These are phyloP conservation scores for Chlamydomonas incerta DNA, from an alignment of 139 green algal genomes.

Conservation along the genomic window DNA sequence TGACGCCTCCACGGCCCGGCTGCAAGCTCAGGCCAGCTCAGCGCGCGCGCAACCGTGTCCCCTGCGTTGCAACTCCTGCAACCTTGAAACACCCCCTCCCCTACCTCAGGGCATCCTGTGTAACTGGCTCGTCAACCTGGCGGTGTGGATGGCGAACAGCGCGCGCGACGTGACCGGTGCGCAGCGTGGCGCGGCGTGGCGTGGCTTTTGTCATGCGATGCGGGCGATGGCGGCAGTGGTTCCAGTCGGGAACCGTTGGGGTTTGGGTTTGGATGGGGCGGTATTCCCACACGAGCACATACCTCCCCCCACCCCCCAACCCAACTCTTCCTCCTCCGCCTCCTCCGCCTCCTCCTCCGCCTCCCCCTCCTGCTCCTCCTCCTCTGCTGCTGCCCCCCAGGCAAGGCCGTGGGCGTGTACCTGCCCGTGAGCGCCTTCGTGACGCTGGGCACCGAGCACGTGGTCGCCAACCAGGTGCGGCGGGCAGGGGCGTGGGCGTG, in stretches of 20 bases:
- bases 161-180: conserved; percentile 43
- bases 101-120: conserved; percentile 66
- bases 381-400: conserved; percentile 33
- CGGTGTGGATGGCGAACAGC: conserved; percentile 77
- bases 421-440: conserved; percentile 85
- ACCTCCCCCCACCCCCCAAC: no score
- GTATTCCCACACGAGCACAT: no score
- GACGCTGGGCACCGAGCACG: conserved; percentile 81
- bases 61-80: no score
- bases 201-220: no score
- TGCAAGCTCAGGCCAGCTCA: no score
- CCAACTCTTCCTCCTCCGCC: no score
- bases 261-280: background rate
- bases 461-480: conserved; percentile 72
- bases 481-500: background rate
- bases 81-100: no score
- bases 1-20: no score
- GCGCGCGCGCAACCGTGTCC: no score
- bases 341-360: background rate
- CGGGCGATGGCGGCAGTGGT: no score
- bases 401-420: conserved; percentile 81
- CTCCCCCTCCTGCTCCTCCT: background rate
- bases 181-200: background rate
- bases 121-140: conserved; percentile 87
- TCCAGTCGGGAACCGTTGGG: no score